These are phyloP conservation scores for Albifimbria verrucaria DNA, from an alignment of 2,329 filamentous ascomycete genomes.

Conservation along the genomic window DNA sequence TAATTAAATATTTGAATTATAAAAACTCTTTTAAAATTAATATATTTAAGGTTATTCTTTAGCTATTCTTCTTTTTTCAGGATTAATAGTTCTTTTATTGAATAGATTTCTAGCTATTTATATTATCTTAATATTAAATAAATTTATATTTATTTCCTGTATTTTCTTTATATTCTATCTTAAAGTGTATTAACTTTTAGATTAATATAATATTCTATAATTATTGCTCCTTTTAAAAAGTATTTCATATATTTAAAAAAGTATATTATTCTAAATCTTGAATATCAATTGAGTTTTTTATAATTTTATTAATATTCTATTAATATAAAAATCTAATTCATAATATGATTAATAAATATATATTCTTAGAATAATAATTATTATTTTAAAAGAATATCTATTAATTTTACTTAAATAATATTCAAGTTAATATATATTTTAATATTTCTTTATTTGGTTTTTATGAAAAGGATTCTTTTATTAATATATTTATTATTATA, in stretches of 20 bases:
- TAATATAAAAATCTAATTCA: not conserved
- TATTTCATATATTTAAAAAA: not conserved
- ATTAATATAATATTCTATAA: not conserved
- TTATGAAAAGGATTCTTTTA: not conserved
- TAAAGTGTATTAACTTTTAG: not conserved
- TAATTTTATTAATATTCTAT: not conserved
- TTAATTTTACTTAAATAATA: not conserved
- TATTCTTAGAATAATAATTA: not conserved
- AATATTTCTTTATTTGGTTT: not conserved
- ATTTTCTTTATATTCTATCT: not conserved
- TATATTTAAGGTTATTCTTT: not conserved
- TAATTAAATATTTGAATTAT: conserved; percentile 12
- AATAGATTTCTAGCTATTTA: not conserved
- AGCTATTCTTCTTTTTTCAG: conserved; percentile 1
- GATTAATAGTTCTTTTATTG: conserved; percentile 20
- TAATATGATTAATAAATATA: not conserved
- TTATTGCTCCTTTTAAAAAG: not conserved
- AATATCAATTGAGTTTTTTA: not conserved
- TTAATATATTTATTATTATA: not conserved
- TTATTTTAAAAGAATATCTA: not conserved
- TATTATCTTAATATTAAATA: not conserved
- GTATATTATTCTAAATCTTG: not conserved
- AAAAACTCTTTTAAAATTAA: not conserved
- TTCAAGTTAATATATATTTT: not conserved
- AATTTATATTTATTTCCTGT: not conserved